Evolutionary conservation across 257 asterid species (phyloP), one percentile per base, ranked within the genome.

Genomic region (Petrea volubilis): DNA sequence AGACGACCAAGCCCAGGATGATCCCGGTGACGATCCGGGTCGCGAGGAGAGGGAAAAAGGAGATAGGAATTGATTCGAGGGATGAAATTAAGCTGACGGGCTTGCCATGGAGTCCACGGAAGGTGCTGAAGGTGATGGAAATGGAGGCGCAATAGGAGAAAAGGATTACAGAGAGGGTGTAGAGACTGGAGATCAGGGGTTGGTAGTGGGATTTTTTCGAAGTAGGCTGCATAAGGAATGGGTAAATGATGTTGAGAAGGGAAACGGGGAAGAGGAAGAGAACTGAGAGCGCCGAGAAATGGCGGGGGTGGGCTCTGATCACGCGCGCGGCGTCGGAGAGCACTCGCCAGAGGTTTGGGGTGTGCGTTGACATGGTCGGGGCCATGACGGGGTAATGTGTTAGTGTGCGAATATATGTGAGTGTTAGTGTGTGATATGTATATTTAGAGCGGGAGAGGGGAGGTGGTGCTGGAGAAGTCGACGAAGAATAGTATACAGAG

Each of bases 211-310:
- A 50, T 44, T 31, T 41, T 64, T 65, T 41, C 3, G 89, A 76
- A 18, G 67, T 31, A 62, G 80, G 71, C 20, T 65, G 74, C 1
- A 9, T 64, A 18, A 83, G 85, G n/a, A 57, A 85, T 2, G 85
- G 80, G 88, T 75, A 84, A 20, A 84, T 23, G 49, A 76, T 65
- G 60, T 82, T 33, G 17, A 83, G 83, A 14, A 85, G 25, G 46
- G 90, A 83, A 31, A 71, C 64, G 10, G 98, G 97, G 24, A 90
- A 68, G 66, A 93, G 78, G 80, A 90, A 88, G 80, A 84, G 73
- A 24, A 84, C 74, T 0, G 96, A 79, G 3, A 93, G 88, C 59
- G 90, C 87, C 18, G 78, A 59, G 76, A 84, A 93, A 34, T 87
- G 95, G 80, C 87, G 80, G 25, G 87, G 73, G 86, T 85, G 95